A percentile compares a stretch with the other conserved stretches of the same genome.
Conservation (phyloP, 2,329 filamentous ascomycete species). For the Periconia digitata region DNA sequence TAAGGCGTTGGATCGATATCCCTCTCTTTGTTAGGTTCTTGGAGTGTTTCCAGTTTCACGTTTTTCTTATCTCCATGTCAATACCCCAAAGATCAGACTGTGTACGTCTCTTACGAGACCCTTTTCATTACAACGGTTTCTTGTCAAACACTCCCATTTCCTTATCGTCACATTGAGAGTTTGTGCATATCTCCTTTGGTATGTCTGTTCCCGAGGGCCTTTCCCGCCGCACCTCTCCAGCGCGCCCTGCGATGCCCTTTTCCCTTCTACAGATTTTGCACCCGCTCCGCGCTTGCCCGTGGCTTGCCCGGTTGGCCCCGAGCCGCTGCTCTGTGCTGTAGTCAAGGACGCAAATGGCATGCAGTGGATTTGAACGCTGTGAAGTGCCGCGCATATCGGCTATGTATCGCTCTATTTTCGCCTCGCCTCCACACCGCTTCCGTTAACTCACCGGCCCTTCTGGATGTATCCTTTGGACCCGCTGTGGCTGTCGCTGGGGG, state of each 20-base stretch:
- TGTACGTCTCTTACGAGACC: slow-evolving; percentile 13
- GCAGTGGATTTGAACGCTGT: slow-evolving; percentile 16
- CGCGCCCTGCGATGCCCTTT: slow-evolving; percentile 29
- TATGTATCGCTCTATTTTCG: slow-evolving; percentile 46
- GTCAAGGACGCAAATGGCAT: slow-evolving; percentile 30
- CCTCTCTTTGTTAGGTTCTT: slow-evolving; percentile 29
- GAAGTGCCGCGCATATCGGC: slow-evolving; percentile 46
- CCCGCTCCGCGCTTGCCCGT: slow-evolving; percentile 34
- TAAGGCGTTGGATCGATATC: slow-evolving; percentile 40
- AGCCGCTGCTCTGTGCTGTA: slow-evolving; percentile 15
- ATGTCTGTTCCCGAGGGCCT: slow-evolving; percentile 46
- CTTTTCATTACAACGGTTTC: slow-evolving; percentile 8
- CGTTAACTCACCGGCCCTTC: slow-evolving; percentile 33
- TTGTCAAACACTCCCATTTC: slow-evolving; percentile 15
- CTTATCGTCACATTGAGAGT: slow-evolving; percentile 24
- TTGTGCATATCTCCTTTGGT: slow-evolving; percentile 42
- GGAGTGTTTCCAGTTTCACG: slow-evolving; percentile 21
- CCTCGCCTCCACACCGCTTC: slow-evolving; percentile 27
- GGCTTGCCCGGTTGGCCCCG: slow-evolving; percentile 44
- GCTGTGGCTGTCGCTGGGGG: slow-evolving; percentile 38
- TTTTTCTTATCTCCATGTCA: slow-evolving; percentile 8
- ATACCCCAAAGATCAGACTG: slow-evolving; percentile 8
- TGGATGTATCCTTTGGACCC: slow-evolving; percentile 42
- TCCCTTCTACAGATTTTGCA: slow-evolving; percentile 23
- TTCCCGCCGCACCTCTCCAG: slow-evolving; percentile 49